phyloP scores from a whole-genome alignment of 371 early-diverging fungal species.

The Synchytrium microbalum region DNA sequence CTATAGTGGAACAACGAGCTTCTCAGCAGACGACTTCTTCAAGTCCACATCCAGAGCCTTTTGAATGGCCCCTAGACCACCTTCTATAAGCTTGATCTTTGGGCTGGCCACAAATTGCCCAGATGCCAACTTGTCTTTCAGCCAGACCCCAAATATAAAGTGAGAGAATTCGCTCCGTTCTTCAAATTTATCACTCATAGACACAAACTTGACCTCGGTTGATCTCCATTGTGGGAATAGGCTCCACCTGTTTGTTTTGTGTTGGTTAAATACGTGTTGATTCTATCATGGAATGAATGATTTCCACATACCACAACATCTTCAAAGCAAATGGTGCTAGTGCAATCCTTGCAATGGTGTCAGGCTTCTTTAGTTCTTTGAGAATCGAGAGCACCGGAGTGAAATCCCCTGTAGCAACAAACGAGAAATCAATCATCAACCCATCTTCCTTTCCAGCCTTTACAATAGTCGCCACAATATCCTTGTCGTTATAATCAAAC shows the following conservation, averaged over 20 bases:
- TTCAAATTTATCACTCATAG: slow-evolving; percentile 6
- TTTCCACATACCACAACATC: no score
- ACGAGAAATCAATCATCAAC: slow-evolving; percentile 7
- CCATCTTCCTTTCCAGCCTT: slow-evolving; percentile 11
- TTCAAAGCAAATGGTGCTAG: slow-evolving; percentile 13
- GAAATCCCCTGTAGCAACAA: slow-evolving; percentile 10
- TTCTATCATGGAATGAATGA: no score
- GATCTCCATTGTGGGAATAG: no score
- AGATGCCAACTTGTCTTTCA: not conserved
- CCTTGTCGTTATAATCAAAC: slow-evolving; percentile 34
- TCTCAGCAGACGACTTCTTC: no score
- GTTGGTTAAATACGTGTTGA: no score
- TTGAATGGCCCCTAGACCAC: slow-evolving; percentile 9
- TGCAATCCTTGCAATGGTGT: slow-evolving; percentile 4
- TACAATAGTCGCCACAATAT: slow-evolving; percentile 14
- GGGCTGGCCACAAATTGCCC: slow-evolving; percentile 7
- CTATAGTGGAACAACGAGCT: no score
- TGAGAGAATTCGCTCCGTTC: not conserved
- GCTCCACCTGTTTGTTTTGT: no score
- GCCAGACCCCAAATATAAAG: slow-evolving; percentile 11
- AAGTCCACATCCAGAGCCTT: slow-evolving; percentile 5
- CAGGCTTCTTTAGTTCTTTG: not conserved
- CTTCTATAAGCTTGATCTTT: slow-evolving; percentile 4
- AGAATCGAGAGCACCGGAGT: not conserved
- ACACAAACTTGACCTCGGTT: no score